Conservation (phyloP, 208 protist genomes). For the Leishmania tarentolae region DNA sequence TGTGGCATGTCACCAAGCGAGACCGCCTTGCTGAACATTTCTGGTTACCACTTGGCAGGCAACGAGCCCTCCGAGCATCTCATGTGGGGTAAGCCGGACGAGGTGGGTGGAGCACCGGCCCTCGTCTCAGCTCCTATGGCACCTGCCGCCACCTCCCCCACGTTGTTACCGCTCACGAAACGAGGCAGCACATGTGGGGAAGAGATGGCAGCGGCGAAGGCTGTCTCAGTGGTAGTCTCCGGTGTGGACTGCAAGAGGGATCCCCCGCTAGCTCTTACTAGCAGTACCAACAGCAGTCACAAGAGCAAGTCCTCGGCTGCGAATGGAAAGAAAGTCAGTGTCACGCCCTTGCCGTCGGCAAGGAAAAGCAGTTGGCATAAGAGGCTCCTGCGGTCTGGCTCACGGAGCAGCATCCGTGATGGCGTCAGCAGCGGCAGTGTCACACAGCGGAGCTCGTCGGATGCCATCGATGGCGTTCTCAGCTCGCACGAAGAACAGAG, state of each 20-base stretch:
- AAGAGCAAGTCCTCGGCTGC: neutral
- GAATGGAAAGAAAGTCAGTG: neutral
- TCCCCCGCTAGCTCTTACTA: neutral
- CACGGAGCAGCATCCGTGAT: neutral
- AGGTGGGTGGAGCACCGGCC: neutral
- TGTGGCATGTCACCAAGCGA: neutral
- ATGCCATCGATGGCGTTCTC: neutral
- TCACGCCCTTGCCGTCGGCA: neutral
- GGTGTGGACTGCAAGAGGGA: neutral
- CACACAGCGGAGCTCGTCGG: neutral
- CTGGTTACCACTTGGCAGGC: slow-evolving; percentile 7
- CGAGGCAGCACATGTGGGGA: neutral
- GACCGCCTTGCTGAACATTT: neutral
- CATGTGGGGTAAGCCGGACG: neutral
- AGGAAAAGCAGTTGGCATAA: neutral
- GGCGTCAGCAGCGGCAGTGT: neutral
- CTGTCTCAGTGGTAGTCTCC: neutral
- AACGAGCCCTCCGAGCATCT: slow-evolving; percentile 3
- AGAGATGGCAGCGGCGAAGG: neutral
- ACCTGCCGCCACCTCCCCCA: neutral
- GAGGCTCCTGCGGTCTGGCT: neutral
- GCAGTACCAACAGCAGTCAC: slow-evolving; percentile 1
- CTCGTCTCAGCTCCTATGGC: neutral
- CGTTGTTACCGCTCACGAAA: neutral
- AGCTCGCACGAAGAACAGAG: neutral